Evolutionary conservation across 805 yeast genomes (phyloP).

Genomic region (Candida sanyiensis): DNA sequence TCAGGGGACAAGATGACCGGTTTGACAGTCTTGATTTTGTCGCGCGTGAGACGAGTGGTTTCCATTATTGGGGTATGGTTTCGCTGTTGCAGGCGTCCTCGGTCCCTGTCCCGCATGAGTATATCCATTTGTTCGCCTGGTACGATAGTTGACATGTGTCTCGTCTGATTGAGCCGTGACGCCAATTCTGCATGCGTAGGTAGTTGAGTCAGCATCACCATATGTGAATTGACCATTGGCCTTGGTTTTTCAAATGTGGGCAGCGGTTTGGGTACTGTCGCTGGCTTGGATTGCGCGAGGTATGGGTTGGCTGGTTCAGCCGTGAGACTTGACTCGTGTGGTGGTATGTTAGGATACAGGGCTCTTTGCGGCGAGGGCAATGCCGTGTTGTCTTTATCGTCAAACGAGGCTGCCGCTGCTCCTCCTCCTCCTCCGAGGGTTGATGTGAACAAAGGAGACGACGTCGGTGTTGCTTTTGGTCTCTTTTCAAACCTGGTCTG

Average conservation of each 20-base stretch:
- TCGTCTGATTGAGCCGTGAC: not conserved
- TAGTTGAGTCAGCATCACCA: conserved; percentile 29
- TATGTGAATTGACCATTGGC: conserved; percentile 10
- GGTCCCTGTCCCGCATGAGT: not conserved
- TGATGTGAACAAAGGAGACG: conserved; percentile 6
- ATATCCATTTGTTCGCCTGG: not conserved
- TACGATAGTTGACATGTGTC: conserved; percentile 7
- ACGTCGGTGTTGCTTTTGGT: no score
- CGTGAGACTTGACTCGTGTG: conserved; percentile 1
- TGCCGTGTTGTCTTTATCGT: no score
- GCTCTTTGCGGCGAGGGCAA: not conserved
- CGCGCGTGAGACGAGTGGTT: no score
- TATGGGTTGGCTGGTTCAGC: not conserved
- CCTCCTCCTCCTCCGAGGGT: conserved; percentile 3
- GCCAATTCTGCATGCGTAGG: conserved; percentile 12
- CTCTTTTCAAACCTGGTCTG: no score
- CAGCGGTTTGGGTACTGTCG: not conserved
- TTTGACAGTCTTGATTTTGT: conserved; percentile 23
- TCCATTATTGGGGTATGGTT: no score
- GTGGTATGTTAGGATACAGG: not conserved
- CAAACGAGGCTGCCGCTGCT: no score
- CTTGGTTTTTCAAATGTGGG: not conserved
- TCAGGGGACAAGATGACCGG: conserved; percentile 45
- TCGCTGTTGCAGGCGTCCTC: conserved; percentile 4
- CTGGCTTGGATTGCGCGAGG: not conserved